phyloP scores from a whole-genome alignment of 2,329 filamentous ascomycete species.

The Claviceps capensis region DNA sequence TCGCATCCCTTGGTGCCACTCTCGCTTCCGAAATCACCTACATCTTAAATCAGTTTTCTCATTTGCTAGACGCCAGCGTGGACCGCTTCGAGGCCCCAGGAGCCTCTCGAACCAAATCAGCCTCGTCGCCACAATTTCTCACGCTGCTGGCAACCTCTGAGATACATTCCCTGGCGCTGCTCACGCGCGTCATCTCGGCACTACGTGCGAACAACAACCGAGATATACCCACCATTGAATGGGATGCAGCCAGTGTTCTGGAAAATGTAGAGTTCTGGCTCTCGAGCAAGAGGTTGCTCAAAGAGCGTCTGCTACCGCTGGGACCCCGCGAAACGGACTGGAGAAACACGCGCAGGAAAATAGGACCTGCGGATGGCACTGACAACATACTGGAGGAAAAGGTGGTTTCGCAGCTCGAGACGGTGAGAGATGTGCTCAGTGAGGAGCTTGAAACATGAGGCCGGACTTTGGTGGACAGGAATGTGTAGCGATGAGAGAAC shows the following conservation, averaged over 20 bases:
- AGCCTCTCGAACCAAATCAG: constrained; percentile 35
- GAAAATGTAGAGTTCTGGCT: constrained; percentile 81
- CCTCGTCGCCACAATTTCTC: constrained; percentile 45
- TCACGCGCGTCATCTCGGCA: constrained; percentile 57
- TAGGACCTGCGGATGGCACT: constrained; percentile 21
- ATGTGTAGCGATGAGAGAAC: background rate
- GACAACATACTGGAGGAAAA: constrained; percentile 64
- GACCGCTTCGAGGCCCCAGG: constrained; percentile 54
- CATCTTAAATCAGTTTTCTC: constrained; percentile 81
- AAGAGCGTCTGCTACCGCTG: constrained; percentile 59
- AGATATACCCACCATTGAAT: constrained; percentile 59
- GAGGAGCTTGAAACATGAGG: constrained; percentile 31
- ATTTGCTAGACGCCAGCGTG: constrained; percentile 59
- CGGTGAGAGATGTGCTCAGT: constrained; percentile 40
- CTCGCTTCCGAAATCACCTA: constrained; percentile 73
- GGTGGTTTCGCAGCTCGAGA: constrained; percentile 55
- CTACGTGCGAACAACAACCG: constrained; percentile 53
- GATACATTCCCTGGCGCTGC: constrained; percentile 62
- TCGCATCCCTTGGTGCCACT: constrained; percentile 66
- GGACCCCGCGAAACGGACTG: constrained; percentile 59
- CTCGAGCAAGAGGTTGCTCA: constrained; percentile 51
- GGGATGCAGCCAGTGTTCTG: constrained; percentile 57
- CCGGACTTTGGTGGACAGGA: background rate
- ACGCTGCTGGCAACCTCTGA: constrained; percentile 64
- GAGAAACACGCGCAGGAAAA: constrained; percentile 28